Base-by-base conservation (phyloP, 495 filamentous ascomycete genomes). In the Pyrenopolyporus hunteri region DNA sequence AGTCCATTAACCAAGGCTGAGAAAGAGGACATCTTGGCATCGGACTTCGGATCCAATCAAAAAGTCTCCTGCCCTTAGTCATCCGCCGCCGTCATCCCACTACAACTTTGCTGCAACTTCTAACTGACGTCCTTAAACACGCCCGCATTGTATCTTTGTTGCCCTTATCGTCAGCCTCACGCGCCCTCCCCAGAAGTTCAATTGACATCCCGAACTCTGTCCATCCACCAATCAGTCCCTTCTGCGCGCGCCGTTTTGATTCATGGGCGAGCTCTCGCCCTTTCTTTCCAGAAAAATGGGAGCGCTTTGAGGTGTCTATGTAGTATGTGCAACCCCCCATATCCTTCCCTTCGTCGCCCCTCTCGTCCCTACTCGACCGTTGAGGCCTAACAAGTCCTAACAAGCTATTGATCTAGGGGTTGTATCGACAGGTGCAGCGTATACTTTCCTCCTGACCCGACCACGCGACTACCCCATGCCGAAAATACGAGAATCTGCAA, bases 61-160 rank as follows among this genome's bases (percentile, higher is more conserved):
- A 3, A 14, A 31, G 20, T 26, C 35, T 11, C 33, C 25, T n/a
- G 40, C 26, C 13, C 29, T 63, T 59, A 63, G 25, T 68, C 54
- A 66, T 61, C 58, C 22, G 31, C 55, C 53, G 56, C 61, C 59
- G 65, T 64, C 68, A 68, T 66, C 68, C 65, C 68, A 70, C 68
- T 63, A 64, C 57, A 57, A 64, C 58, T 54, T 67, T 13, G 52
- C 51, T 45, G 17, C 58, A 29, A 44, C 32, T 52, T 49, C 42
- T 53, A 16, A 45, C 49, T 48, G 42, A 46, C 52, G 17, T 46
- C 40, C 40, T 54, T 47, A 25, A 20, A 31, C 49, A 48, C 54
- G 33, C 51, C 49, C 40, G 26, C 57, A 53, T 47, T 40, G 31
- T 53, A 29, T 46, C 53, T 60, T 56, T 47, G 35, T 4, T 57